These are phyloP conservation scores for Coniella lustricola DNA, from an alignment of 2,329 filamentous ascomycete genomes.

Conservation along the genomic window DNA sequence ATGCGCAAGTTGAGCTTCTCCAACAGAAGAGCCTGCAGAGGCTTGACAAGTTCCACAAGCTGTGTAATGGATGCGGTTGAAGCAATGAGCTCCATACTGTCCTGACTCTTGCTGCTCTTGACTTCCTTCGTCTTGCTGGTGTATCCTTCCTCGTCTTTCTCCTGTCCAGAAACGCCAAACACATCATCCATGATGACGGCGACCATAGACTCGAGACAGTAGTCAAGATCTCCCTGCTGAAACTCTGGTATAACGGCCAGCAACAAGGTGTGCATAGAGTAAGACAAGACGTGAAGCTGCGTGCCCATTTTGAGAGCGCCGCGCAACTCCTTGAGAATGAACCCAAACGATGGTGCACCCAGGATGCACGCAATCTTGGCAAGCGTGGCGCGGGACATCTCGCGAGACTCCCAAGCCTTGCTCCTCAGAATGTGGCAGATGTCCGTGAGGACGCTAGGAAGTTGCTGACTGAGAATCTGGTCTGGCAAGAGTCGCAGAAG, in stretches of 20 bases:
- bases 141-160: slow-evolving; percentile 96
- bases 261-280: slow-evolving; percentile 86
- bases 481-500: slow-evolving; percentile 73
- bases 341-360: slow-evolving; percentile 77
- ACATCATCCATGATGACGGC: slow-evolving; percentile 94
- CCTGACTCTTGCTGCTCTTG: slow-evolving; percentile 95
- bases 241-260: slow-evolving; percentile 67
- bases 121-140: slow-evolving; percentile 94
- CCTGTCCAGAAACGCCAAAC: slow-evolving; percentile 84
- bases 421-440: slow-evolving; percentile 90
- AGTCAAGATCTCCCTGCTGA: slow-evolving; percentile 77
- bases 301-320: slow-evolving; percentile 79
- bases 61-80: slow-evolving; percentile 70
- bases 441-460: slow-evolving; percentile 82
- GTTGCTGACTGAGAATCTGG: slow-evolving; percentile 62
- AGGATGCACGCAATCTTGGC: slow-evolving; percentile 75
- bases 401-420: slow-evolving; percentile 78
- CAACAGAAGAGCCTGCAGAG: slow-evolving; percentile 69
- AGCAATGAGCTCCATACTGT: slow-evolving; percentile 90
- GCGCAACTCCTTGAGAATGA: slow-evolving; percentile 86
- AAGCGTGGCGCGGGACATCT: slow-evolving; percentile 84
- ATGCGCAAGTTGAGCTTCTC: slow-evolving; percentile 80
- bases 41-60: slow-evolving; percentile 68
- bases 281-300: slow-evolving; percentile 91
- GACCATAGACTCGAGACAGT: slow-evolving; percentile 73